Evolutionary conservation across 1,284 basidiomycete species (phyloP), one percentile per base, ranked within the genome.

Genomic region (Mycena citricolor): DNA sequence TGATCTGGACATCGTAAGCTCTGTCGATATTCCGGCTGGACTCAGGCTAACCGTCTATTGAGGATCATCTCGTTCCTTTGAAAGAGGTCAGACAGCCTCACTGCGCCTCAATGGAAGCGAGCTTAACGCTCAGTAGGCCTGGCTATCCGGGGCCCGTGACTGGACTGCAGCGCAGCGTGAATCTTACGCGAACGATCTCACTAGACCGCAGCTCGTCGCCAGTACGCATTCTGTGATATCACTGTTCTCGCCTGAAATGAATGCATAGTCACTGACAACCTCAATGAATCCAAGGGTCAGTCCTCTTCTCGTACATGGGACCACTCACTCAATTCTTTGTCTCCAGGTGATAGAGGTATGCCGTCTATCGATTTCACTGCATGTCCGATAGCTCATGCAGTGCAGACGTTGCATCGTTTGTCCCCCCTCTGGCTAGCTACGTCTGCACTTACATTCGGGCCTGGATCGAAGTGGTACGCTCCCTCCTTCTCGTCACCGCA

Each of bases 1-100:
- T 50, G 67, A 71, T 42, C 62, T 79, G 35, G 75, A 79, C 52
- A 79, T 79, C 47, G 76, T 76, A 44, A 51, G 68, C 61, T 6
- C 12, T 21, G 13, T 30, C 34, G n/a, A n/a, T 22, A 29, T 8
- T 26, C 13, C 23, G 12, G 1, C 12, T 12, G n/a, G 14, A 24
- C 12, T 5, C 4, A 17, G 12, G 10, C 22, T 19, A n/a, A n/a
- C n/a, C n/a, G n/a, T n/a, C 7, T n/a, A 28, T 30, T 35, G 13
- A 77, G 74, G 76, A 77, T 52, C 75, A 77, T 47, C 24, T 78
- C 49, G 42, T 31, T 12, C 13, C 11, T 17, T 5, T 37, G 19
- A 4, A 12, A 11, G 10, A 8, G 22, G 4, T 13, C 4, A 5
- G 19, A 22, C 6, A 11, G 17, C 2, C 23, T 16, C 5, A 16